Evolutionary conservation across 495 filamentous ascomycete species (phyloP).

Genomic region (Penicillium verhagenii): DNA sequence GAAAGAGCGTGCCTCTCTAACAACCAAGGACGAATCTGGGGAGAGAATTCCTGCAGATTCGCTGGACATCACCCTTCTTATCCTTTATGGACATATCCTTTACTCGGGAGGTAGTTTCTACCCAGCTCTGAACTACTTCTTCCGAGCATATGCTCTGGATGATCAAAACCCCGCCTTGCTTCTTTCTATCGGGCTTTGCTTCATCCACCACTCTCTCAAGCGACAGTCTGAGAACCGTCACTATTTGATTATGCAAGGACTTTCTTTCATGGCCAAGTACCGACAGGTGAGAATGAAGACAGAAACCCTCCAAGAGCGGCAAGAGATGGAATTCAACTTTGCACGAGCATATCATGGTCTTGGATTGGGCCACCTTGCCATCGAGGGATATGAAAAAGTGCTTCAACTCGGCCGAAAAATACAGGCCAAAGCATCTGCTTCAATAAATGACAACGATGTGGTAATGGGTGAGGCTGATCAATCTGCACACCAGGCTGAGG

Average conservation of each 20-base stretch:
- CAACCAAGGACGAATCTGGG: conserved; percentile 48
- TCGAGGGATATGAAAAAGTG: conserved; percentile 68
- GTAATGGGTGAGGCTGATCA: conserved; percentile 29
- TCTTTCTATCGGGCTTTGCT: conserved; percentile 66
- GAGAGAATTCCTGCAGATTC: conserved; percentile 48
- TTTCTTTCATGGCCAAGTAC: conserved; percentile 79
- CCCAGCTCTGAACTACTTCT: conserved; percentile 86
- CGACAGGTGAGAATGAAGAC: conserved; percentile 52
- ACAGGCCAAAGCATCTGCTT: conserved; percentile 18
- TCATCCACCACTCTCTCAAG: conserved; percentile 82
- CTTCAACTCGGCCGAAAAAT: conserved; percentile 47
- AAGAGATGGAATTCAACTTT: conserved; percentile 90
- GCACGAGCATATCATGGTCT: conserved; percentile 78
- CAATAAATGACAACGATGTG: conserved; percentile 17
- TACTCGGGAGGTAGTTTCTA: conserved; percentile 75
- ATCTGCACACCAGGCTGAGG: not conserved
- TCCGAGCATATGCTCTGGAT: conserved; percentile 78
- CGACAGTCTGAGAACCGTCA: conserved; percentile 87
- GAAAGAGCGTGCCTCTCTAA: conserved; percentile 49
- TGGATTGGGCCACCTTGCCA: conserved; percentile 73
- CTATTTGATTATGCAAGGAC: conserved; percentile 77
- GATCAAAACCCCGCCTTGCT: conserved; percentile 74
- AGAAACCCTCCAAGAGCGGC: conserved; percentile 49
- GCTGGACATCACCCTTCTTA: conserved; percentile 72
- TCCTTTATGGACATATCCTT: conserved; percentile 85